Percentiles rank a stretch among this genome's conserved stretches.
phyloP scores from a whole-genome alignment of 371 early-diverging fungal species.

The Mortierella sp. region DNA sequence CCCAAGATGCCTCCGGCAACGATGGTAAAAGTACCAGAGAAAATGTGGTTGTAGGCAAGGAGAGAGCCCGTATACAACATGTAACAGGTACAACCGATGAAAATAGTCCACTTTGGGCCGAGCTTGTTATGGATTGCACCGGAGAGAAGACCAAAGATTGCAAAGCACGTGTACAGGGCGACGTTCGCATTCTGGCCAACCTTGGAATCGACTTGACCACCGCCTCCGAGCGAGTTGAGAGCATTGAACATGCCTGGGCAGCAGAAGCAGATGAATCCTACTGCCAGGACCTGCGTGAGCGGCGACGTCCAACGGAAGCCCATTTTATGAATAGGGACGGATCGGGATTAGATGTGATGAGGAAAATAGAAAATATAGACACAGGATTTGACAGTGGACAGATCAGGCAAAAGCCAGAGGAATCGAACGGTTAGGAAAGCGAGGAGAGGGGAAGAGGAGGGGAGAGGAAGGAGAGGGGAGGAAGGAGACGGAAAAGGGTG shows the following conservation, averaged over 20 bases:
- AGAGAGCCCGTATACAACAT: conserved; percentile 65
- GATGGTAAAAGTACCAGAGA: conserved; percentile 59
- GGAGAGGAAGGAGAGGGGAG: not conserved
- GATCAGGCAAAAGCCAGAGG: not conserved
- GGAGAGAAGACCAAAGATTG: conserved; percentile 73
- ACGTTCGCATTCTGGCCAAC: conserved; percentile 79
- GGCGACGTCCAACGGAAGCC: conserved; percentile 68
- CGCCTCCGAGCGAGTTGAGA: conserved; percentile 77
- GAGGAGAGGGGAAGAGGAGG: not conserved
- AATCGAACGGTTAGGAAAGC: not conserved
- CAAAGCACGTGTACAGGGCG: conserved; percentile 78
- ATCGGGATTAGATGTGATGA: not conserved
- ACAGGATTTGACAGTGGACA: not conserved
- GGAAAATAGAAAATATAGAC: not conserved
- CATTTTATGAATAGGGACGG: conserved; percentile 17
- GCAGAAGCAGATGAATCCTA: conserved; percentile 81
- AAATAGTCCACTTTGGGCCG: conserved; percentile 65
- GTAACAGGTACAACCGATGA: conserved; percentile 63
- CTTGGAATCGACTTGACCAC: conserved; percentile 73
- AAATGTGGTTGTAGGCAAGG: conserved; percentile 62
- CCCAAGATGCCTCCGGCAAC: conserved; percentile 75
- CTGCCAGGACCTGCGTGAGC: conserved; percentile 70
- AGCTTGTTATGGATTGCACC: conserved; percentile 70
- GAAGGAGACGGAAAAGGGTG: not conserved
- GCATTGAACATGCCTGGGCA: conserved; percentile 90